phyloP scores from a whole-genome alignment of 2,329 filamentous ascomycete species.

The Dryadomyces quercivorus region DNA sequence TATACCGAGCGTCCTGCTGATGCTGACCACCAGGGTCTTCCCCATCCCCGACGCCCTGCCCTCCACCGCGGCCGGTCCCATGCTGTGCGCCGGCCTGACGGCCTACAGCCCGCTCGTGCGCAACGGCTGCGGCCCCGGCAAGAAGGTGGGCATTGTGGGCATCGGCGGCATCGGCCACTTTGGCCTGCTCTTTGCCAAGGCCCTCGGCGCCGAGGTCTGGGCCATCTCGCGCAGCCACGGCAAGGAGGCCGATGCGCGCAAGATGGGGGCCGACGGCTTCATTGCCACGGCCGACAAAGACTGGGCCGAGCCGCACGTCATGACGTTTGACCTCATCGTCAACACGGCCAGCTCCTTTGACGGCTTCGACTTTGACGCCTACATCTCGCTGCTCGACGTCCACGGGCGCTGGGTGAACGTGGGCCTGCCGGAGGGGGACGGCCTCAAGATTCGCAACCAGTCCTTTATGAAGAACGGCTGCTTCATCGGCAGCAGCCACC shows the following conservation, averaged over 20 bases:
- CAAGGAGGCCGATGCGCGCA: conserved; percentile 46
- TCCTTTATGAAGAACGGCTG: conserved; percentile 64
- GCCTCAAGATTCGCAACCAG: conserved; percentile 60
- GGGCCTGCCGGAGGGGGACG: conserved; percentile 65
- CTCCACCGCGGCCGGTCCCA: conserved; percentile 54
- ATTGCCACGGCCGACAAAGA: conserved; percentile 43
- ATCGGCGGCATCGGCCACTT: conserved; percentile 63
- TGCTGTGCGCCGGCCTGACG: conserved; percentile 78
- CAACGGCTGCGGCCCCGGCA: conserved; percentile 63
- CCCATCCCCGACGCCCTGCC: conserved; percentile 64
- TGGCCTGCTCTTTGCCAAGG: conserved; percentile 57
- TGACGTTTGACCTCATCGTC: conserved; percentile 65
- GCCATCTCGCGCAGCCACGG: conserved; percentile 47
- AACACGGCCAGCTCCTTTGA: conserved; percentile 61
- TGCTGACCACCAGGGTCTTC: conserved; percentile 34
- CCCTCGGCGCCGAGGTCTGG: conserved; percentile 50
- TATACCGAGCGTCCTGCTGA: too few relatives aligned
- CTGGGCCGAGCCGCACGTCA: conserved; percentile 44
- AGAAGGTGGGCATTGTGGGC: conserved; percentile 66
- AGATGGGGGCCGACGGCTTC: conserved; percentile 50
- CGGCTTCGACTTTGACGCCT: conserved; percentile 55
- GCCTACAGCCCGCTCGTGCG: conserved; percentile 67
- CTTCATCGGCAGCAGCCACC: conserved; percentile 58
- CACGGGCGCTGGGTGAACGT: conserved; percentile 72
- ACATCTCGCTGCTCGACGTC: conserved; percentile 69